phyloP scores from a whole-genome alignment of 805 yeast species.

The Debaryomyces tyrocola region DNA sequence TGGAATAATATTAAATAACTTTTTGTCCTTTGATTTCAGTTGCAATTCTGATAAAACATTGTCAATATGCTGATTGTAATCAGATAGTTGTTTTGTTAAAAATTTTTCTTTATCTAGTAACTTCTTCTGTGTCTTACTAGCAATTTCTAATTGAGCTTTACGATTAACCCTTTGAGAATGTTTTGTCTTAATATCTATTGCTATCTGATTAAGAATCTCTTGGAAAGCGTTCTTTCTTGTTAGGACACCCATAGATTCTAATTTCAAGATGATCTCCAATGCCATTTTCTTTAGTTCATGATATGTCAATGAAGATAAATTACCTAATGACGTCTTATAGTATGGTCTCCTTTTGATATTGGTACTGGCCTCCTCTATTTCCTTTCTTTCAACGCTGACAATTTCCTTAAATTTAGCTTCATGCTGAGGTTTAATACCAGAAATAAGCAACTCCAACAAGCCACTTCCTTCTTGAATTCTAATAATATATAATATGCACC shows the following conservation, averaged over 20 bases:
- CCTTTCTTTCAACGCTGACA: constrained; percentile 44
- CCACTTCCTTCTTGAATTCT: constrained; percentile 75
- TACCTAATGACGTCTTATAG: constrained; percentile 49
- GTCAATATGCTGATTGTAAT: constrained; percentile 50
- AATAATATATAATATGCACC: constrained; percentile 78
- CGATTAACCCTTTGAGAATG: constrained; percentile 44
- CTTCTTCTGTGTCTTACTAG: constrained; percentile 43
- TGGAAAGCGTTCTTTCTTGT: constrained; percentile 74
- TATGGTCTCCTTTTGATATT: constrained; percentile 45
- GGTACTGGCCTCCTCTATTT: constrained; percentile 29
- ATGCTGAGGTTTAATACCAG: constrained; percentile 66
- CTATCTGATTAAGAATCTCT: constrained; percentile 76
- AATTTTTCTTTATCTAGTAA: constrained; percentile 46
- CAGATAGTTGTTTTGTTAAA: constrained; percentile 43
- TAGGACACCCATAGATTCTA: constrained; percentile 67
- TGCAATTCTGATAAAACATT: constrained; percentile 42
- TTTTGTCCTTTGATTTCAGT: constrained; percentile 46
- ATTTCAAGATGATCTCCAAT: constrained; percentile 69
- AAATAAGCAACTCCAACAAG: constrained; percentile 65
- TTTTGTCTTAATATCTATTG: constrained; percentile 65
- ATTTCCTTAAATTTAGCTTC: constrained; percentile 64
- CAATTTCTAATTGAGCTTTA: constrained; percentile 40
- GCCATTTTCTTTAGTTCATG: constrained; percentile 77
- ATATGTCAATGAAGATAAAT: constrained; percentile 52
- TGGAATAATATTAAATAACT: constrained; percentile 47